These are phyloP conservation scores for Zasmidium angulare DNA, from an alignment of 2,329 filamentous ascomycete genomes.

Conservation along the genomic window DNA sequence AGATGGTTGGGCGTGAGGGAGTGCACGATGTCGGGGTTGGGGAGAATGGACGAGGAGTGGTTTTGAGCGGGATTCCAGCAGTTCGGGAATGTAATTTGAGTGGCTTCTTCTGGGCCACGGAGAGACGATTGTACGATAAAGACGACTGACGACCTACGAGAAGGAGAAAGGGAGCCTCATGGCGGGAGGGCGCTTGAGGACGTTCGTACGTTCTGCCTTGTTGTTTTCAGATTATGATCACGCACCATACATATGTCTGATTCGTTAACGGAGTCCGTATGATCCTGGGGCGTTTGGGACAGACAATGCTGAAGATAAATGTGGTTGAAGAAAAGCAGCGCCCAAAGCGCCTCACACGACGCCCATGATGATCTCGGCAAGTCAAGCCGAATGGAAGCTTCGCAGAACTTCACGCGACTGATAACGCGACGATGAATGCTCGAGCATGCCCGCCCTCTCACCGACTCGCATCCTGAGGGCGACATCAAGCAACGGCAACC, in stretches of 20 bases:
- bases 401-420: background rate
- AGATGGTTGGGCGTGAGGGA: conserved; percentile 4
- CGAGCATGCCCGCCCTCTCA: conserved; percentile 20
- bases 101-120: background rate
- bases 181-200: too few species aligned
- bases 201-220: too few species aligned
- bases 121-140: background rate
- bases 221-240: too few species aligned
- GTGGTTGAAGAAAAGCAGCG: too few species aligned
- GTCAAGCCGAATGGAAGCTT: background rate
- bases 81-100: background rate
- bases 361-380: too few species aligned
- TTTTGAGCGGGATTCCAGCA: background rate
- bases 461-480: conserved; percentile 24
- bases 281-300: too few species aligned
- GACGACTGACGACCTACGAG: background rate
- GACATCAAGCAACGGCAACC: background rate
- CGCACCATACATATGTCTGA: too few species aligned
- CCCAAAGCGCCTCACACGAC: background rate
- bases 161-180: background rate
- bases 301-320: too few species aligned
- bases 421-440: background rate
- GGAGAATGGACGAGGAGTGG: conserved; percentile 8
- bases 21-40: conserved; percentile 7
- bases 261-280: too few species aligned